Conservation (phyloP, 306 rosid species). For the Vigna mungo region DNA sequence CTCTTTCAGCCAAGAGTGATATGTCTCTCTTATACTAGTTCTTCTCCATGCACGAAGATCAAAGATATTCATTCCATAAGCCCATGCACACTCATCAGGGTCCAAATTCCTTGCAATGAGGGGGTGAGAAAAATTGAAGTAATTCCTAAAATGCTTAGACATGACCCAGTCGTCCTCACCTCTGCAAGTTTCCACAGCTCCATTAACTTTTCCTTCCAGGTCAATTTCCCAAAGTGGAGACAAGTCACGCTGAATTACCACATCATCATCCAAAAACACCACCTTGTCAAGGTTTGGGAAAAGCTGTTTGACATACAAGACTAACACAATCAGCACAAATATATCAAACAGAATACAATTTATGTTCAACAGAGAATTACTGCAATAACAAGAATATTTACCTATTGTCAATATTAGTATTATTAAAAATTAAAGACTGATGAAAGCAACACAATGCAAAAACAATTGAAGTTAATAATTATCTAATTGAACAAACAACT, state of each 20-base stretch:
- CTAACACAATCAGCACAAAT: conserved; percentile 44
- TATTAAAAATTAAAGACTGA: conserved; percentile 3
- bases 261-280: conserved; percentile 60
- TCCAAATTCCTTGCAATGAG: conserved; percentile 50
- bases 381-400: conserved; percentile 6
- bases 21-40: conserved; percentile 50
- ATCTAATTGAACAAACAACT: conserved; percentile 2
- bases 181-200: conserved; percentile 65
- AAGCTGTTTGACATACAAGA: conserved; percentile 66
- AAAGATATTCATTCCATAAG: conserved; percentile 65
- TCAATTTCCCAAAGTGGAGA: conserved; percentile 64
- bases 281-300: conserved; percentile 96
- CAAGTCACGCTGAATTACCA: conserved; percentile 62
- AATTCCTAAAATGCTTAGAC: conserved; percentile 58
- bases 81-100: conserved; percentile 68
- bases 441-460: conserved; percentile 14
- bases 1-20: conserved; percentile 63
- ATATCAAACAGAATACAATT: conserved; percentile 18
- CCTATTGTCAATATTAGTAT: not conserved
- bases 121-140: conserved; percentile 58
- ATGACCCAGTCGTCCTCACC: conserved; percentile 66
- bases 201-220: conserved; percentile 60
- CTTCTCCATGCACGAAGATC: conserved; percentile 59
- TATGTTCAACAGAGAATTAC: not conserved
- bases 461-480: conserved; percentile 3